A percentile compares a stretch with the other conserved stretches of the same genome.
Evolutionary conservation across 257 asterid genomes (phyloP).

Genomic region (Rauvolfia tetraphylla): DNA sequence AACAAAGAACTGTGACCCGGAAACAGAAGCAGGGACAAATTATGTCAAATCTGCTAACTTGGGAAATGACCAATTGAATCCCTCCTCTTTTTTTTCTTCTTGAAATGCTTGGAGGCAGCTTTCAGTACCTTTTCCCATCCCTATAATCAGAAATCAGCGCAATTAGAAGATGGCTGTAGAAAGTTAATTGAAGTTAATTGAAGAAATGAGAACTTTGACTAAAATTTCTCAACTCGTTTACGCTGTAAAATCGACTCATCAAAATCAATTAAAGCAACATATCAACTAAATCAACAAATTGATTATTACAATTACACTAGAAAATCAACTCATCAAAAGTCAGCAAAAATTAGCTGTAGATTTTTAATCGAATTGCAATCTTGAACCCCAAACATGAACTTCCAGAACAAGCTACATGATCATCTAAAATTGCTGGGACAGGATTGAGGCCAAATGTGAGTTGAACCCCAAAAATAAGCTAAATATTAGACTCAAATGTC

Average conservation of each 20-base stretch:
- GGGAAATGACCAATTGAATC: slow-evolving; percentile 26
- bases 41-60: slow-evolving; percentile 16
- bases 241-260: no score
- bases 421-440: background rate
- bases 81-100: slow-evolving; percentile 54
- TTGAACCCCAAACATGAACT: no score
- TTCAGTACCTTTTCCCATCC: slow-evolving; percentile 64
- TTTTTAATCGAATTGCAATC: no score
- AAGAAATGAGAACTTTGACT: no score
- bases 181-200: background rate
- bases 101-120: slow-evolving; percentile 70
- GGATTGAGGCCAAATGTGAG: background rate
- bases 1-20: background rate
- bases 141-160: slow-evolving; percentile 20
- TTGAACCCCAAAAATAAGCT: no score
- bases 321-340: no score
- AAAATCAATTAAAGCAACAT: no score
- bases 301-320: no score
- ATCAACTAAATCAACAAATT: no score
- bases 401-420: background rate
- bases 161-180: background rate
- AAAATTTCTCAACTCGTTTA: no score
- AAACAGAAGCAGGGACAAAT: background rate
- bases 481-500: background rate
- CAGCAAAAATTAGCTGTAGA: no score